Evolutionary conservation across 768 basidiomycete genomes (phyloP), one percentile per base, ranked within the genome.

Genomic region (Rubroboletus pulcherrimus): DNA sequence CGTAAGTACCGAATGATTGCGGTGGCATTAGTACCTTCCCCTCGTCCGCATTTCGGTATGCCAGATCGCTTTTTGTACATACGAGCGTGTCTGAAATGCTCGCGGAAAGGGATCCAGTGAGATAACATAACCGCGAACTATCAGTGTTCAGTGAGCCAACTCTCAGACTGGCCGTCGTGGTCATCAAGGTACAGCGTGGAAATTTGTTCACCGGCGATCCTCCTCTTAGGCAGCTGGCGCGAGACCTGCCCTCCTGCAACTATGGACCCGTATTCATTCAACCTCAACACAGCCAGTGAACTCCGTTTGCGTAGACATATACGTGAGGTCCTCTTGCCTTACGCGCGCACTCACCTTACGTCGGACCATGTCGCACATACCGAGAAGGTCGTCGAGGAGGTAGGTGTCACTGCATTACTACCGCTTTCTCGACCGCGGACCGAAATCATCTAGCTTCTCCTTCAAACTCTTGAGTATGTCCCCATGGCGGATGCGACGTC

Each of bases 331-430:
- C 74, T 88, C 30, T 70, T 81, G 30, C 73, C 78, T 40, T 89
- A 88, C 61, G 78, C 73, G 7, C 74, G 74, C 35, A 68, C 65
- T 17, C 79, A 89, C 66, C 68, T 85, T 33, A 80, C 83, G 0
- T 78, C 71, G 51, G 76, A 86, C 63, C 79, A 87, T 63, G 68
- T 82, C 42, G 65, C 73, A 14, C 82, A 78, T 61, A 86, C 85
- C 4, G 74, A 81, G 56, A 65, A 71, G 53, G 73, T 76, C 2
- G 78, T 82, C 15, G 61, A 75, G 39, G 73, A 82, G 62, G 86
- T 79, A 41, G 40, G 69, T 54, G 2, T 17, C 12, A 1, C 5
- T 33, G 9, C 24, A 39, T 33, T 44, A 43, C 15, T 17, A 2
- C 11, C 19, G 21, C 26, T 37, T 39, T 46, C 19, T 19, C 24